Percentiles rank a stretch among this genome's conserved stretches.
These are phyloP conservation scores for Lachancea dasiensis DNA, from an alignment of 805 yeast species.

Conservation along the genomic window DNA sequence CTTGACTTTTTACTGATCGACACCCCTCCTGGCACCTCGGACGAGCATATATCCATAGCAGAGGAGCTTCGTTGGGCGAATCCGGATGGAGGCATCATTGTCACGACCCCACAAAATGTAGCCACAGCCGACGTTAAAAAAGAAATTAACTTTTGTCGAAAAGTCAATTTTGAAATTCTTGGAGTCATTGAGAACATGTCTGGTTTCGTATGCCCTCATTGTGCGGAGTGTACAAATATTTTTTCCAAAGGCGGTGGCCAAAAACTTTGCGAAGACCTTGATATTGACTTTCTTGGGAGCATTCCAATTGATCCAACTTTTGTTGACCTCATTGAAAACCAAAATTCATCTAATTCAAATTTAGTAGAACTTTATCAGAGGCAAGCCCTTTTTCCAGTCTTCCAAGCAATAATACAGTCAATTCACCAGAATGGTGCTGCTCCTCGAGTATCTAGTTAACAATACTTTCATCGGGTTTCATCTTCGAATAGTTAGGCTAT, in stretches of 20 bases:
- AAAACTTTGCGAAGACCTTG: slow-evolving; percentile 53
- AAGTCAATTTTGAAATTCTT: slow-evolving; percentile 70
- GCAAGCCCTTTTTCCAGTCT: slow-evolving; percentile 35
- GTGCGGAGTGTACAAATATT: slow-evolving; percentile 86
- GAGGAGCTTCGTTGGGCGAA: slow-evolving; percentile 69
- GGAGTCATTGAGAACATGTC: slow-evolving; percentile 96
- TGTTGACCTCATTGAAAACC: slow-evolving; percentile 76
- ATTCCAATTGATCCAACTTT: slow-evolving; percentile 93
- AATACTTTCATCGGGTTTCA: background rate
- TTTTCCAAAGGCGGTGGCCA: slow-evolving; percentile 93
- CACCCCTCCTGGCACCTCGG: slow-evolving; percentile 98
- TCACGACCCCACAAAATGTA: slow-evolving; percentile 93
- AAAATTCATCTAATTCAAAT: slow-evolving; percentile 25
- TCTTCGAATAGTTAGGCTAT: slow-evolving; percentile 3
- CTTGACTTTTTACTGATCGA: slow-evolving; percentile 75
- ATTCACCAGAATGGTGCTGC: slow-evolving; percentile 30
- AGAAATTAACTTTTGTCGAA: slow-evolving; percentile 85
- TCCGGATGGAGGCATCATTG: slow-evolving; percentile 90
- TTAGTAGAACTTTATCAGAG: slow-evolving; percentile 35
- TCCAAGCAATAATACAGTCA: slow-evolving; percentile 40
- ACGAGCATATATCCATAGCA: slow-evolving; percentile 95
- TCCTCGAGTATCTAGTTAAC: slow-evolving; percentile 13
- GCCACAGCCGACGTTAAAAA: slow-evolving; percentile 92
- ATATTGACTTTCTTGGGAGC: slow-evolving; percentile 69
- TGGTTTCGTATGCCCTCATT: slow-evolving; percentile 91